These are phyloP conservation scores for Venturia asperata DNA, from an alignment of 2,329 filamentous ascomycete species.

Conservation along the genomic window DNA sequence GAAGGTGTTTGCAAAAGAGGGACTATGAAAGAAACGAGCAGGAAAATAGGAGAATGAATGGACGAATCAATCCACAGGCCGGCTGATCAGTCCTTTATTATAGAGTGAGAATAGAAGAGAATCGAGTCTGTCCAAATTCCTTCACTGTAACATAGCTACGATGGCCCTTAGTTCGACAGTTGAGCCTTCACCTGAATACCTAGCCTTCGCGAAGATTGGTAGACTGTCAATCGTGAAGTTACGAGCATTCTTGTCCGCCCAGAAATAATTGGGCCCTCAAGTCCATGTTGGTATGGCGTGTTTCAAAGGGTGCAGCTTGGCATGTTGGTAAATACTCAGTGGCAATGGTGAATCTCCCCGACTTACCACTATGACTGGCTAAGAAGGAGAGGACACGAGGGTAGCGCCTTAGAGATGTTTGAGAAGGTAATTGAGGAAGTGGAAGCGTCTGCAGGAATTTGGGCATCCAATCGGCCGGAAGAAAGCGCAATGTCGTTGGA, in stretches of 20 bases:
- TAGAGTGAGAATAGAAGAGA: not conserved
- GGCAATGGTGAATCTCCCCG: not conserved
- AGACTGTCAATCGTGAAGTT: no score
- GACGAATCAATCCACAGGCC: not conserved
- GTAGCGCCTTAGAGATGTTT: not conserved
- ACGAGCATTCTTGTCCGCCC: not conserved
- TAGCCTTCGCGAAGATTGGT: not conserved
- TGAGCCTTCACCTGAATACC: not conserved
- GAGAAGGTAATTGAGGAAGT: not conserved
- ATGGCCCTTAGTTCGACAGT: not conserved
- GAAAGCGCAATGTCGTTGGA: not conserved
- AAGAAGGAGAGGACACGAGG: not conserved
- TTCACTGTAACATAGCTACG: not conserved
- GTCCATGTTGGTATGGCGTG: not conserved
- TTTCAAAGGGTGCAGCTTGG: not conserved
- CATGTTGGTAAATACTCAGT: not conserved
- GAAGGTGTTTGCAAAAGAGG: not conserved
- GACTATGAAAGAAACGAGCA: not conserved
- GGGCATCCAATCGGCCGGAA: not conserved
- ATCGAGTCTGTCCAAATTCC: not conserved
- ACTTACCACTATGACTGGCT: not conserved
- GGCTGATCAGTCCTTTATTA: not conserved
- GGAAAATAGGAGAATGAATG: not conserved
- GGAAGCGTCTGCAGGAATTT: not conserved
- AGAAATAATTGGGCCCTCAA: not conserved